A percentile compares a stretch with the other conserved stretches of the same genome.
Conservation (phyloP, 148 eudicot species). For the Talinum fruticosum region DNA sequence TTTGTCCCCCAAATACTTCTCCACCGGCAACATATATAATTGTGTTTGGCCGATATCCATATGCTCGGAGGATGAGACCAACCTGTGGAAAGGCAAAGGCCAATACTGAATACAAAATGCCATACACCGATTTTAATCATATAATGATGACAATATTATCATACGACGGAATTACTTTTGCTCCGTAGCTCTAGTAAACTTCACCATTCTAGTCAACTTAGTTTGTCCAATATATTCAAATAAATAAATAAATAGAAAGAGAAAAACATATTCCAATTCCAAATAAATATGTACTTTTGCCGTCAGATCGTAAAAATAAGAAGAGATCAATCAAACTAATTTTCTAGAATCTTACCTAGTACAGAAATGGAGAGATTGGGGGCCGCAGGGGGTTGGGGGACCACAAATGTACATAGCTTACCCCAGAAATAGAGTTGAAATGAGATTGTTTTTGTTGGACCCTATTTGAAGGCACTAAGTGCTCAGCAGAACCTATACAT, state of each 20-base stretch:
- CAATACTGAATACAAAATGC: not conserved
- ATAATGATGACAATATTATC: not conserved
- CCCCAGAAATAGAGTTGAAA: not conserved
- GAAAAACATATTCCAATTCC: not conserved
- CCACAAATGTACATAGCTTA: not conserved
- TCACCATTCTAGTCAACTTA: too few species aligned
- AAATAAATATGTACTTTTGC: not conserved
- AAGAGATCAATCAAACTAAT: too few species aligned
- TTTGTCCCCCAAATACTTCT: slow-evolving; percentile 92
- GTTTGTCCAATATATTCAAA: too few species aligned
- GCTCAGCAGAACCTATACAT: not conserved
- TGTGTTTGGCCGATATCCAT: slow-evolving; percentile 82
- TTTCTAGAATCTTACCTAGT: not conserved
- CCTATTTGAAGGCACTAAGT: not conserved
- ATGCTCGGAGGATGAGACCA: slow-evolving; percentile 84
- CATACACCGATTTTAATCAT: not conserved
- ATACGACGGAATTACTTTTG: not conserved
- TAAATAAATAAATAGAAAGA: too few species aligned
- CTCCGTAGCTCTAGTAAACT: not conserved
- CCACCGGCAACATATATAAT: slow-evolving; percentile 85
- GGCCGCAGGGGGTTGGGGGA: too few species aligned
- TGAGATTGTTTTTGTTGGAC: not conserved
- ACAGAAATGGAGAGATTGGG: not conserved
- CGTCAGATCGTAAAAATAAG: not conserved
- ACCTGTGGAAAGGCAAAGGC: slow-evolving; percentile 39